These are phyloP conservation scores for Gillenia trifoliata DNA, from an alignment of 306 rosid species.

Conservation along the genomic window DNA sequence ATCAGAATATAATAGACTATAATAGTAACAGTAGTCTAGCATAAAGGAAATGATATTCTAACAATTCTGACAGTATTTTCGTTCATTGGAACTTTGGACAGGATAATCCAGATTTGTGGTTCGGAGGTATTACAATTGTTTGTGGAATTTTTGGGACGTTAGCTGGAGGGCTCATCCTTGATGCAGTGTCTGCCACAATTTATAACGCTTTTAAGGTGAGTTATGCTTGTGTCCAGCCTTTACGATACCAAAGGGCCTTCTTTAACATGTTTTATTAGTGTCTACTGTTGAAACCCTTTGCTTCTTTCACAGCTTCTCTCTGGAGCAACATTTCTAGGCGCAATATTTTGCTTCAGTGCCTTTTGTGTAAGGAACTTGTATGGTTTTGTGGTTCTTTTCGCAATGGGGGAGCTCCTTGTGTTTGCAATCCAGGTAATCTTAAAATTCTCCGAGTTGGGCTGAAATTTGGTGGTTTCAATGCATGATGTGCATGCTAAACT, in stretches of 20 bases:
- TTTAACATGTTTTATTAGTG: not conserved
- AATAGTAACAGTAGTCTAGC: not conserved
- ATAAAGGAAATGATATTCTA: not conserved
- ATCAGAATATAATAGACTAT: not conserved
- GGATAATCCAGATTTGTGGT: conserved; percentile 77
- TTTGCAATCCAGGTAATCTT: conserved; percentile 77
- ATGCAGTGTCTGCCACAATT: conserved; percentile 65
- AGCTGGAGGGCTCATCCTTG: conserved; percentile 83
- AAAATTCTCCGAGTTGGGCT: conserved; percentile 8
- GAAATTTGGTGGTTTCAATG: not conserved
- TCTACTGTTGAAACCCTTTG: conserved; percentile 12
- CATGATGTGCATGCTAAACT: not conserved
- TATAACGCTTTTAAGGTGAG: conserved; percentile 83
- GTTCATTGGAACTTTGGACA: conserved; percentile 30
- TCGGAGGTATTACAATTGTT: conserved; percentile 78
- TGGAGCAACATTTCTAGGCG: conserved; percentile 79
- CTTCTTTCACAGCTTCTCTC: conserved; percentile 68
- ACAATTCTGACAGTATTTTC: conserved; percentile 1
- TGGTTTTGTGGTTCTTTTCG: conserved; percentile 57
- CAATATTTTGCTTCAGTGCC: conserved; percentile 74
- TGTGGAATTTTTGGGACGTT: conserved; percentile 86
- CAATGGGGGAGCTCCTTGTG: conserved; percentile 77
- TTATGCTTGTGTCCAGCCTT: conserved; percentile 16
- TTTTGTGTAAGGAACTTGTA: conserved; percentile 63
- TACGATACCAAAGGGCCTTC: not conserved